Evolutionary conservation across 176 grass and related monocot genomes (phyloP), one percentile per base, ranked within the genome.

Genomic region (Rhynchospora tenuis): DNA sequence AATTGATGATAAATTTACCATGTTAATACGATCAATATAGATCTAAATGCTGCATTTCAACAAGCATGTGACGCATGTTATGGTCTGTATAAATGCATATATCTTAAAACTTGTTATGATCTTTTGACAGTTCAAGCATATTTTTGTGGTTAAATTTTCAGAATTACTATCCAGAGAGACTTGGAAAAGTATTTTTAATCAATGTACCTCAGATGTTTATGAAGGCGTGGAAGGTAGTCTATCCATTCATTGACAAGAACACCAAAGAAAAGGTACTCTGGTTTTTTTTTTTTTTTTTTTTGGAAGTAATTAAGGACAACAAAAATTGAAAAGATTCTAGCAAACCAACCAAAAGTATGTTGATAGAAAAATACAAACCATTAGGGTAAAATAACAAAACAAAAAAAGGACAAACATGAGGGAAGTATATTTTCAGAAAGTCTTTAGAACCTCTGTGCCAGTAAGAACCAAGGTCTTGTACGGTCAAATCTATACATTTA

Each of bases 201-300:
- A 73, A 97, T 69, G 89, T 93, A 33, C 94, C 94, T 1, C 89
- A 85, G 81, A 82, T 97, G 16, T 97, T 97, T 87, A 93, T 93
- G 94, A 97, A 91, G 86, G 91, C 89, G 15, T 97, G 94, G 94
- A 93, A 93, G 86, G n/a, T 91, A n/a, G 64, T 93, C 61, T 88
- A 87, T 74, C 94, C 91, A 3, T 93, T 97, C 65, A 90, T 97
- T 52, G 94, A 97, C 65, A 83, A 81, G 13, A 89, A 85, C 52
- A 93, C 94, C 29, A 90, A 79, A 69, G 81, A 91, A 22, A 97
- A 93, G 89, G 94, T 95, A 74, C 24, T 9, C 15, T 24, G 33
- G 4, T 46, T 85, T 38, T 33, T 33, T 33, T 33, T 33, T 3
- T 33, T 33, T 33, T 26, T 45, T 42, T 65, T n/a, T 16, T 1